Evolutionary conservation across 1,139 yeast genomes (phyloP).

Genomic region (Suhomyces maxii): DNA sequence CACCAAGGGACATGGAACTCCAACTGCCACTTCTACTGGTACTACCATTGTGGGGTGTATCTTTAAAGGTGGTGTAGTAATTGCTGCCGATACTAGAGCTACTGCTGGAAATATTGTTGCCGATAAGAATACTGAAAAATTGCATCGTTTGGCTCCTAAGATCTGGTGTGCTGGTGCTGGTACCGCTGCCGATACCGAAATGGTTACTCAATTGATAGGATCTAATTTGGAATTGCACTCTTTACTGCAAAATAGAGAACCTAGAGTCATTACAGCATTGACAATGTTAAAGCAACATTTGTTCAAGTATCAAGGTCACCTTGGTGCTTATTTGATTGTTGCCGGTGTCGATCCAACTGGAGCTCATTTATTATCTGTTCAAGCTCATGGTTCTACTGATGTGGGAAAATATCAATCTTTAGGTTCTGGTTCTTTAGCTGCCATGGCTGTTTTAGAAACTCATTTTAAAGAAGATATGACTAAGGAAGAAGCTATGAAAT

Average conservation of each 20-base stretch:
- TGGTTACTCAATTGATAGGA: constrained; percentile 89
- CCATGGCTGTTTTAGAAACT: constrained; percentile 95
- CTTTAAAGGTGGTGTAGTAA: constrained; percentile 89
- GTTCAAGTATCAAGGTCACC: constrained; percentile 93
- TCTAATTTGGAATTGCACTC: constrained; percentile 90
- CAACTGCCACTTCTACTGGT: constrained; percentile 95
- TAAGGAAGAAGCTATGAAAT: constrained; percentile 82
- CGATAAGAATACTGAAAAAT: constrained; percentile 95
- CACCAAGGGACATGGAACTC: constrained; percentile 70
- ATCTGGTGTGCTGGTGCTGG: constrained; percentile 99
- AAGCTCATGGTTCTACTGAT: constrained; percentile 98
- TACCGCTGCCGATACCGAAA: constrained; percentile 99
- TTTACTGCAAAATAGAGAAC: constrained; percentile 77
- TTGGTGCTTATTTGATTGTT: constrained; percentile 94
- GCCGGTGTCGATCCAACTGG: constrained; percentile 98
- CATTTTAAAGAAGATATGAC: constrained; percentile 78
- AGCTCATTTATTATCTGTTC: constrained; percentile 86
- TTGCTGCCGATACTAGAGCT: constrained; percentile 98
- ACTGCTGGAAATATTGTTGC: constrained; percentile 96
- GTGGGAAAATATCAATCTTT: constrained; percentile 89
- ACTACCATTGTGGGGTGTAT: constrained; percentile 97
- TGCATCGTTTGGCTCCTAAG: constrained; percentile 86
- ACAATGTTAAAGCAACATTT: constrained; percentile 93
- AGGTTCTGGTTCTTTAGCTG: constrained; percentile 98
- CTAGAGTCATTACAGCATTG: constrained; percentile 90